phyloP scores from a whole-genome alignment of 805 yeast genomes.

The Saccharomyces paradoxus region DNA sequence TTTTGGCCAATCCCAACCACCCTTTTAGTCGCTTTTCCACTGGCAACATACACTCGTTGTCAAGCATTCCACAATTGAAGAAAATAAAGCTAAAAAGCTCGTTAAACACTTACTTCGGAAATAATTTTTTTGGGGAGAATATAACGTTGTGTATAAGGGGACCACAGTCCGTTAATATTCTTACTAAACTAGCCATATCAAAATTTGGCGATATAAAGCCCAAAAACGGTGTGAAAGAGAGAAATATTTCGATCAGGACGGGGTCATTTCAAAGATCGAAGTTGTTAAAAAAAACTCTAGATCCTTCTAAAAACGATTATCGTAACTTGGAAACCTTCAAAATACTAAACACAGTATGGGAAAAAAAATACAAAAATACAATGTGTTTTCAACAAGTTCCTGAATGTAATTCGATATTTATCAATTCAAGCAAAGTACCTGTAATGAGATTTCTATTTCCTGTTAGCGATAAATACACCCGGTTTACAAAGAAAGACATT shows the following conservation, averaged over 20 bases:
- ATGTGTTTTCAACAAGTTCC: conserved; percentile 21
- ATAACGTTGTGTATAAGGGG: conserved; percentile 57
- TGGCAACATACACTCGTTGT: conserved; percentile 49
- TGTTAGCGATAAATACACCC: conserved; percentile 6
- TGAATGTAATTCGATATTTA: conserved; percentile 29
- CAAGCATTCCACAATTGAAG: conserved; percentile 28
- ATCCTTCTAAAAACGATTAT: neutral
- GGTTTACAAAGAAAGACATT: conserved; percentile 18
- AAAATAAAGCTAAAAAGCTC: conserved; percentile 32
- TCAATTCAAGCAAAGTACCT: conserved; percentile 32
- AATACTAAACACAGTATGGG: conserved; percentile 21
- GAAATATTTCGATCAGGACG: conserved; percentile 7
- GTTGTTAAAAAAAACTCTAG: neutral
- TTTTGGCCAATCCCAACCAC: conserved; percentile 40
- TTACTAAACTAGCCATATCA: conserved; percentile 43
- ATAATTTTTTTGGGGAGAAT: conserved; percentile 38
- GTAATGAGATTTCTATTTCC: conserved; percentile 43
- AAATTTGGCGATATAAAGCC: conserved; percentile 35
- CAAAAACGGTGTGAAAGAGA: conserved; percentile 1
- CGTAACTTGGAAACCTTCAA: conserved; percentile 3
- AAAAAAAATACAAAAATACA: conserved; percentile 9
- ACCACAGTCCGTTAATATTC: conserved; percentile 52
- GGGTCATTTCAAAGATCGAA: conserved; percentile 2
- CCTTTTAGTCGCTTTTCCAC: conserved; percentile 59
- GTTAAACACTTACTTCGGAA: conserved; percentile 34